These are phyloP conservation scores for Pseudoscleropodium purum DNA, from an alignment of 225 moss, liverwort and hornwort species.

Conservation along the genomic window DNA sequence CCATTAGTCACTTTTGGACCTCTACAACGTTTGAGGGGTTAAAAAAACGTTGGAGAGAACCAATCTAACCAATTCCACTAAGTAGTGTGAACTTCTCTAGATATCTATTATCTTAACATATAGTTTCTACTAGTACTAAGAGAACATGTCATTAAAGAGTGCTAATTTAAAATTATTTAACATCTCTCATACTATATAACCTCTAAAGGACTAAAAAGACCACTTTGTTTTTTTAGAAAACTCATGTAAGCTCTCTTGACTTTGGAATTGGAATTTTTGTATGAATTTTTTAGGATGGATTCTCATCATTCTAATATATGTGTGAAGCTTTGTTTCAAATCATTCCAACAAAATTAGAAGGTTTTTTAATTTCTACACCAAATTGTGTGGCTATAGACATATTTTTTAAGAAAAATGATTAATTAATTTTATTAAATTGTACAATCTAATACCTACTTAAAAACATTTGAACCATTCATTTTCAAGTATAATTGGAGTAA, in stretches of 20 bases:
- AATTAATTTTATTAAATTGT: background rate
- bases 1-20: rapidly evolving
- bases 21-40: rapidly evolving
- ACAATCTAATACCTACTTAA: background rate
- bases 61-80: background rate
- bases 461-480: background rate
- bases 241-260: rapidly evolving
- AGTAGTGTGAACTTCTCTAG: background rate
- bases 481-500: background rate
- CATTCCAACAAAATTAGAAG: background rate
- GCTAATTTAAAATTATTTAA: background rate
- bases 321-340: background rate
- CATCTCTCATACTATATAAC: background rate
- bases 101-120: background rate
- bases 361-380: background rate
- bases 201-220: background rate
- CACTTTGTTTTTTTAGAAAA: background rate
- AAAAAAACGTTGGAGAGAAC: rapidly evolving
- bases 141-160: background rate
- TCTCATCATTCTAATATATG: background rate
- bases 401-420: background rate
- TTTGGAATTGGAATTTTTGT: background rate
- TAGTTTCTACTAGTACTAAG: background rate
- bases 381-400: too few species aligned
- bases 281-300: background rate